Base-by-base conservation (phyloP, 2,329 filamentous ascomycete species). In the Diaporthe caulivora region DNA sequence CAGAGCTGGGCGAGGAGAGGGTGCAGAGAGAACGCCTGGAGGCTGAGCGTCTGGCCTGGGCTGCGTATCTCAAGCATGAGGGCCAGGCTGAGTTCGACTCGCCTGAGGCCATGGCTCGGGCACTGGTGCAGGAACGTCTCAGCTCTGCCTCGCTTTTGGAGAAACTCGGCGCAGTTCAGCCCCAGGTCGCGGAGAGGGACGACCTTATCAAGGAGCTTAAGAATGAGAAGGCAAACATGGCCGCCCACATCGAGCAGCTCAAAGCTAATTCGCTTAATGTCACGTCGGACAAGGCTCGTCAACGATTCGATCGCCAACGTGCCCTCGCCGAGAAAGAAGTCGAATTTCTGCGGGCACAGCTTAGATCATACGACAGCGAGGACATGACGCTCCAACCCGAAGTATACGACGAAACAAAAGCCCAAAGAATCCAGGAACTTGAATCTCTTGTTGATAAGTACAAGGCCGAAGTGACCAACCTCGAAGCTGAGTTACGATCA, bases 321-420 rank as follows among this genome's bases (percentile, higher is more conserved):
- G 90, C 89, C 0, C 88, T 99, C 10, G 95, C 95, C 0, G 88
- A 95, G 31, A 98, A 98, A 80, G 97, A 99, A 81, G 94, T 97
- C 0, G 95, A 98, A 77, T 98, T 97, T 80, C 88, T 99, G 9
- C 93, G 97, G 29, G 96, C 95, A 0, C 97, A 99, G 82, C 88
- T 98, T 71, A 95, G 95, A 83, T 93, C 94, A 0, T 93, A 97
- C 74, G 94, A 98, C 79, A 90, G 91, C 0, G 97, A 99, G 82
- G 95, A 98, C 78, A 90, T 91, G 70, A 95, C 95, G 0, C 93
- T 98, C 84, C 92, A 96, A 71, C 91, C 94, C 0, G 94, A 95
- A 44, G 91, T 90, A 55, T 92, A 93, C 70, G 94, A 99, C 78
- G 90, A 93, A 77, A 88, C 91, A 26, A 96, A 95, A 76, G 86